Percentiles rank a stretch among this genome's conserved stretches.
Evolutionary conservation across 768 basidiomycete species (phyloP).

Genomic region (Tulasnella calospora): DNA sequence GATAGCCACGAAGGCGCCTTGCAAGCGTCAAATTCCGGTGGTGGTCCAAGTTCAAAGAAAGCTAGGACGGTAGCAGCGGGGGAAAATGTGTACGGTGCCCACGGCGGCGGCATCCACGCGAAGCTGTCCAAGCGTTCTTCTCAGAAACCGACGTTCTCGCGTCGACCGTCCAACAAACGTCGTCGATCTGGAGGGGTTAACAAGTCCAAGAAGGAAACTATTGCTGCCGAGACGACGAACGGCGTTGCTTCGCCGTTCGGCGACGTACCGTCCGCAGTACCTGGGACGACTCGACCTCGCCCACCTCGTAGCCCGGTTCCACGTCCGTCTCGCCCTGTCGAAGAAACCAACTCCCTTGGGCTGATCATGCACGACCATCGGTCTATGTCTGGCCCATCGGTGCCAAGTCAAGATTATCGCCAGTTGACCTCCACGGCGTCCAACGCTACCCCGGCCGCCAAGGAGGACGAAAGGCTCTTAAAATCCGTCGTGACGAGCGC

Average conservation of each 20-base stretch:
- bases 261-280: background rate
- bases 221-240: no score
- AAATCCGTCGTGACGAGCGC: background rate
- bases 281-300: background rate
- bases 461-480: background rate
- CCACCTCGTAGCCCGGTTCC: background rate
- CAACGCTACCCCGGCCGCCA: background rate
- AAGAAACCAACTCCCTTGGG: background rate
- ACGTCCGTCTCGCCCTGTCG: background rate
- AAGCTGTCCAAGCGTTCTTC: background rate
- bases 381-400: background rate
- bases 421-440: background rate
- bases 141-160: background rate
- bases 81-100: background rate
- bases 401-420: background rate
- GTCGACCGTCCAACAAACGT: background rate
- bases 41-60: background rate
- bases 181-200: background rate
- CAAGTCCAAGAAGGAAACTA: background rate
- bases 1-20: background rate
- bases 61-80: background rate
- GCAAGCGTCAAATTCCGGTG: no score
- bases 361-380: background rate
- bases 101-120: background rate
- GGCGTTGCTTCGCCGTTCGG: background rate